Percentiles rank a stretch among this genome's conserved stretches.
These are phyloP conservation scores for Novymonas esmeraldas DNA, from an alignment of 208 protist genomes.

Conservation along the genomic window DNA sequence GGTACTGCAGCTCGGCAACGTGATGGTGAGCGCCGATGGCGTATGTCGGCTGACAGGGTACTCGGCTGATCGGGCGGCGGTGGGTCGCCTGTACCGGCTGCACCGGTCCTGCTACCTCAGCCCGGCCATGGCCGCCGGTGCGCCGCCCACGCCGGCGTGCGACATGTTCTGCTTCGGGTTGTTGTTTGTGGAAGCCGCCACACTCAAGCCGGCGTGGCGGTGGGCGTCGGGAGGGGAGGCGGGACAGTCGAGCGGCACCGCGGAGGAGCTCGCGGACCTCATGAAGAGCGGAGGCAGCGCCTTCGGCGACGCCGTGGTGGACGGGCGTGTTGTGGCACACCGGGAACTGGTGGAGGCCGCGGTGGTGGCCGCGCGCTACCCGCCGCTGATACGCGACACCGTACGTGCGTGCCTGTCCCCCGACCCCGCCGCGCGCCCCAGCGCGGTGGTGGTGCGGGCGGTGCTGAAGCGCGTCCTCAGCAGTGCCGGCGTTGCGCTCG, in stretches of 20 bases:
- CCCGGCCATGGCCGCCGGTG: conserved; percentile 59
- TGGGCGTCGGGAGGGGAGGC: conserved; percentile 26
- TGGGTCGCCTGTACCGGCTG: conserved; percentile 29
- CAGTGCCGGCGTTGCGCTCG: no score
- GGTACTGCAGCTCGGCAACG: conserved; percentile 64
- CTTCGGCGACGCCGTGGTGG: conserved; percentile 1
- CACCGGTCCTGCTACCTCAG: conserved; percentile 60
- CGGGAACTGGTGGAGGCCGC: not conserved
- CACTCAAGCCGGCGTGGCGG: conserved; percentile 27
- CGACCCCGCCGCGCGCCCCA: not conserved
- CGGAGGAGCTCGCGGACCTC: conserved; percentile 1
- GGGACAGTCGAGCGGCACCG: not conserved
- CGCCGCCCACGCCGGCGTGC: conserved; percentile 36
- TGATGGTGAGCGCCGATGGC: conserved; percentile 61
- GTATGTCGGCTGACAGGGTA: conserved; percentile 65
- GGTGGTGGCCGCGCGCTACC: not conserved
- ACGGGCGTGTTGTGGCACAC: not conserved
- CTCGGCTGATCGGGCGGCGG: conserved; percentile 12
- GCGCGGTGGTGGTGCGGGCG: no score
- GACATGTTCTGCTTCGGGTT: conserved; percentile 75
- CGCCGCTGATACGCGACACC: no score
- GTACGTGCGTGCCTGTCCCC: not conserved
- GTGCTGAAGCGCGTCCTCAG: no score
- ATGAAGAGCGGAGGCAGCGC: not conserved
- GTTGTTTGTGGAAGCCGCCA: conserved; percentile 57